Evolutionary conservation across 1,139 yeast species (phyloP).

Genomic region (Suhomyces guaymorum): DNA sequence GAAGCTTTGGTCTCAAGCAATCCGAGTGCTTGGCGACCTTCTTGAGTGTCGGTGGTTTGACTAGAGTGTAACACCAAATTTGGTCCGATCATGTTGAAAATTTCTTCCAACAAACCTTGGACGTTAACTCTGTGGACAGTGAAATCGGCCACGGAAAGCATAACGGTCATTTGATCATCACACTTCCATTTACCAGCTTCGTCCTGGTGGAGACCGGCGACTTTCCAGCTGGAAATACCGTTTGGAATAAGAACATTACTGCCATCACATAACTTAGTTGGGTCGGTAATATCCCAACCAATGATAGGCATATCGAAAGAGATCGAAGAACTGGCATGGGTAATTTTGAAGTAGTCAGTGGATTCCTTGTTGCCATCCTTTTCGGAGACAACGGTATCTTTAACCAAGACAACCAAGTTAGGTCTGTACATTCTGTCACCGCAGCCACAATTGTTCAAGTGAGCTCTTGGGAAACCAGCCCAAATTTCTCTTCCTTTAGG

Average conservation of each 20-base stretch:
- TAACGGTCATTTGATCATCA: conserved; percentile 33
- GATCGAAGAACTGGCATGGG: conserved; percentile 35
- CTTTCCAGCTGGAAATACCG: conserved; percentile 29
- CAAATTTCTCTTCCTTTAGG: conserved; percentile 27
- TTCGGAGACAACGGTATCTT: conserved; percentile 15
- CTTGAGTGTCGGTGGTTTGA: not conserved
- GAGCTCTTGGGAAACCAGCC: conserved; percentile 31
- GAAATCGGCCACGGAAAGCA: conserved; percentile 38
- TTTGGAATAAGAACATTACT: conserved; percentile 29
- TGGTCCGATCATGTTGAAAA: conserved; percentile 17
- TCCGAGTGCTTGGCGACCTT: conserved; percentile 3
- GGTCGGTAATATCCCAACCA: conserved; percentile 22
- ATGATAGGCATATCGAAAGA: conserved; percentile 30
- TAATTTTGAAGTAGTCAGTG: conserved; percentile 18
- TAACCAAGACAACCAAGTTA: conserved; percentile 25
- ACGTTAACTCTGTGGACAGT: conserved; percentile 36
- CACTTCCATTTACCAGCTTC: conserved; percentile 17
- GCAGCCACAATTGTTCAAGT: conserved; percentile 29
- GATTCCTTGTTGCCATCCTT: conserved; percentile 3
- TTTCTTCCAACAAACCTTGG: conserved; percentile 29
- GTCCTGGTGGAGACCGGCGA: conserved; percentile 13
- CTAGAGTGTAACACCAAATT: not conserved
- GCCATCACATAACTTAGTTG: conserved; percentile 17
- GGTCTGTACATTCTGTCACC: conserved; percentile 28
- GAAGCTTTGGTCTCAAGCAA: conserved; percentile 1